Evolutionary conservation across 306 rosid genomes (phyloP), one percentile per base, ranked within the genome.

Genomic region (Castanea crenata): DNA sequence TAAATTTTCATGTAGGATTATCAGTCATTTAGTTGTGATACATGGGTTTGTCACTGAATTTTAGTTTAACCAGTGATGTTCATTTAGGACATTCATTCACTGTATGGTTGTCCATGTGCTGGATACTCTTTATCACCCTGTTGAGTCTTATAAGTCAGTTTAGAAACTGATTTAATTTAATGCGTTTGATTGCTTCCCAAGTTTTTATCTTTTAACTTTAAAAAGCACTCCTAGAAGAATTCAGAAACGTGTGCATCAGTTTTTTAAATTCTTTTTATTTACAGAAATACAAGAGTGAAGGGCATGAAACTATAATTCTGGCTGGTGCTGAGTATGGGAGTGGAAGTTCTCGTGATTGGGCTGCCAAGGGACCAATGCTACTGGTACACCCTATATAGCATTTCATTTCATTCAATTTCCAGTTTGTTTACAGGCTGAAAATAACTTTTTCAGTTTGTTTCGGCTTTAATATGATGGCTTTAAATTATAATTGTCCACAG

Each of bases 281-380:
- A 71, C 92, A 92, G 99, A 91, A 81, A 76, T 94, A 94, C 92
- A 90, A 88, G 87, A 85, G 84, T 41, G 92, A 90, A 76, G 99
- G 97, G 68, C 87, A 90, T 38, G 91, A 80, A 46, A 90, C 91
- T 29, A 88, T 94, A 74, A 88, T 94, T 79, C 76, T 94, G 67
- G 99, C 99, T 55, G 97, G 99, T 73, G 93, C 99, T 32, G 97
- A 94, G 82, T 92, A 94, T 73, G 97, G 99, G 49, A 94, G 97
- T 76, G 99, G 99, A 86, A 94, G 97, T 80, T 94, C 99, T 25
- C 96, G 97, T 35, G 99, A 94, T 83, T 94, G 97, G 97, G 99
- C 97, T 83, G 97, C 97, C 57, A 94, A 94, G 88, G 97, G 97
- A 35, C 97, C 97, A 76, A 92, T 81, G 97, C 94, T 94, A 68